phyloP scores from a whole-genome alignment of 2,329 filamentous ascomycete species.

The Pseudocercospora vitis region DNA sequence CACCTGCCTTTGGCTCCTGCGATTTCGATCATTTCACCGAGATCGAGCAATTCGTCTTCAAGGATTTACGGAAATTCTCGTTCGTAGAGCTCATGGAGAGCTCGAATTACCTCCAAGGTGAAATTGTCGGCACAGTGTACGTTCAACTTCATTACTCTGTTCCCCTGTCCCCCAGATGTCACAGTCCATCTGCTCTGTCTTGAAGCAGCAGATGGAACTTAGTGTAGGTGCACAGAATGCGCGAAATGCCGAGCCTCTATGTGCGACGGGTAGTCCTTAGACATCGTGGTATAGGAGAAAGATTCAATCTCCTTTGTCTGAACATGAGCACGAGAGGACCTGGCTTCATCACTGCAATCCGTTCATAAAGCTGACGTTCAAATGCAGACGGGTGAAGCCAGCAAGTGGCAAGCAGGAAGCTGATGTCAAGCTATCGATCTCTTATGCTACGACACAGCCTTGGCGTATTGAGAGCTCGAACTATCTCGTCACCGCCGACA shows the following conservation, averaged over 20 bases:
- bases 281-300: too few species aligned
- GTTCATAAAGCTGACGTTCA: not conserved
- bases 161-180: not conserved
- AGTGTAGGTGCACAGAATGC: too few species aligned
- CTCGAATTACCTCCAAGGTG: conserved; percentile 20
- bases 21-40: conserved; percentile 14
- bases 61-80: conserved; percentile 25
- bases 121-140: conserved; percentile 42
- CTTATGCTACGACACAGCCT: conserved; percentile 40
- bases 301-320: too few species aligned
- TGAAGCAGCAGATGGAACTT: too few species aligned
- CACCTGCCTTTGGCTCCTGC: conserved; percentile 18
- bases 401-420: conserved; percentile 38
- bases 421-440: conserved; percentile 40
- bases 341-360: not conserved
- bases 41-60: conserved; percentile 19
- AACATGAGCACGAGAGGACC: too few species aligned
- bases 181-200: too few species aligned
- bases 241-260: too few species aligned
- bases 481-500: conserved; percentile 28
- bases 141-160: conserved; percentile 27
- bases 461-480: conserved; percentile 37
- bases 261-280: too few species aligned
- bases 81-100: conserved; percentile 32
- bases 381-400: conserved; percentile 13